Evolutionary conservation across 192 early-diverging fungal species (phyloP).

Genomic region (Entophlyctis luteolus): DNA sequence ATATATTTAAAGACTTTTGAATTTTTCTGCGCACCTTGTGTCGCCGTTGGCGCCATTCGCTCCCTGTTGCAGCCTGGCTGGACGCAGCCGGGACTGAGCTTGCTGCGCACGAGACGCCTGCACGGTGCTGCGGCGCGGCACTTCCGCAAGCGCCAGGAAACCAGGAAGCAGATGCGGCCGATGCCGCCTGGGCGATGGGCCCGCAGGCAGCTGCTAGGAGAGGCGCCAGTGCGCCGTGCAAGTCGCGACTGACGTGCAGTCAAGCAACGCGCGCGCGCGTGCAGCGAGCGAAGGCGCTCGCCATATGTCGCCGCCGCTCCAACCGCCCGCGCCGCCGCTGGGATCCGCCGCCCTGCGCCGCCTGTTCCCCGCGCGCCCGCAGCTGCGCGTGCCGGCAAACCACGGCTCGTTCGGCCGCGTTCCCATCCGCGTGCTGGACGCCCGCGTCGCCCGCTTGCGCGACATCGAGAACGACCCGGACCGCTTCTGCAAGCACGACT

Average conservation of each 20-base stretch:
- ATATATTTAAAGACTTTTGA: background rate
- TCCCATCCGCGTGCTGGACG: slow-evolving; percentile 25
- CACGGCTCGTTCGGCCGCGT: slow-evolving; percentile 62
- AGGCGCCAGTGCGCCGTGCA: background rate
- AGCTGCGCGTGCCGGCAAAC: slow-evolving; percentile 51
- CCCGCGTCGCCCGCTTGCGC: slow-evolving; percentile 16
- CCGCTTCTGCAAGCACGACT: slow-evolving; percentile 45
- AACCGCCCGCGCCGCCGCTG: background rate
- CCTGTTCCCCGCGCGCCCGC: background rate
- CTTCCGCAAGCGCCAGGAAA: no score
- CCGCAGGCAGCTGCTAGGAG: background rate
- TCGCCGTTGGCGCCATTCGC: background rate
- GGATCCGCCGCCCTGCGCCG: background rate
- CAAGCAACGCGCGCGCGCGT: background rate
- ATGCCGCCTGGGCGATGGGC: background rate
- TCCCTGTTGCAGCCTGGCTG: background rate
- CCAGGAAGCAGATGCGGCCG: no score
- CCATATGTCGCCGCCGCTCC: background rate
- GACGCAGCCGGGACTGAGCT: background rate
- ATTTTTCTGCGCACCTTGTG: background rate
- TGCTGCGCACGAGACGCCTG: background rate
- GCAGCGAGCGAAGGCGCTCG: background rate
- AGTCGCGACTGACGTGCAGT: background rate
- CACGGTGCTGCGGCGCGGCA: background rate
- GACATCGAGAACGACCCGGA: slow-evolving; percentile 46